Evolutionary conservation across 2,329 filamentous ascomycete species (phyloP).

Genomic region (Colletotrichum sp.): DNA sequence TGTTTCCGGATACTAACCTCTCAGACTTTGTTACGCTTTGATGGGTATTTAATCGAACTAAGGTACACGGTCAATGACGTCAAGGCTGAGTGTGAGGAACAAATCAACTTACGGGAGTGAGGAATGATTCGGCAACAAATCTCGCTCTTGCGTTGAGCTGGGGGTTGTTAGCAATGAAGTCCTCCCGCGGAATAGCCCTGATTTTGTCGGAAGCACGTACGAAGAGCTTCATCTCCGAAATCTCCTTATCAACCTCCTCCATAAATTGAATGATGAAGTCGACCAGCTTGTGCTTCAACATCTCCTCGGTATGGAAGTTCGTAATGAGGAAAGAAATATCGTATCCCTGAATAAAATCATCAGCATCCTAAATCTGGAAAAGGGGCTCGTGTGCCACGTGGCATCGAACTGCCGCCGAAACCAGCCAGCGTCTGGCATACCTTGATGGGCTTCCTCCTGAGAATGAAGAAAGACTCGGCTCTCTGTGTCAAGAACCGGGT

Average conservation of each 20-base stretch:
- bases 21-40: not conserved
- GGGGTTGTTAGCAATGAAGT: slow-evolving; percentile 22
- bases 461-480: slow-evolving; percentile 95
- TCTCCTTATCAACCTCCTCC: slow-evolving; percentile 99
- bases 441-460: slow-evolving; percentile 94
- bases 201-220: slow-evolving; percentile 60
- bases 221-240: slow-evolving; percentile 99
- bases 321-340: slow-evolving; percentile 99
- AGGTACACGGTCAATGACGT: not conserved
- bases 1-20: not conserved
- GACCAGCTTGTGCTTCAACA: slow-evolving; percentile 98
- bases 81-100: not conserved
- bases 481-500: slow-evolving; percentile 95
- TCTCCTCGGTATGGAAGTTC: slow-evolving; percentile 97
- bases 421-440: slow-evolving; percentile 49
- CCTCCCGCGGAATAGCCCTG: too few species aligned
- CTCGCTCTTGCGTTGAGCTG: slow-evolving; percentile 95
- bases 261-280: slow-evolving; percentile 99
- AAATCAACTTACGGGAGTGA: slow-evolving; percentile 77
- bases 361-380: slow-evolving; percentile 17
- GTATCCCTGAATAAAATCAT: slow-evolving; percentile 70
- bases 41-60: slow-evolving; percentile 24
- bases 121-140: slow-evolving; percentile 97
- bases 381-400: not conserved
- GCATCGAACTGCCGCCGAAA: not conserved